Percentiles rank a stretch among this genome's conserved stretches.
phyloP scores from a whole-genome alignment of 2,329 filamentous ascomycete species.

The Fusarium caatingaense region DNA sequence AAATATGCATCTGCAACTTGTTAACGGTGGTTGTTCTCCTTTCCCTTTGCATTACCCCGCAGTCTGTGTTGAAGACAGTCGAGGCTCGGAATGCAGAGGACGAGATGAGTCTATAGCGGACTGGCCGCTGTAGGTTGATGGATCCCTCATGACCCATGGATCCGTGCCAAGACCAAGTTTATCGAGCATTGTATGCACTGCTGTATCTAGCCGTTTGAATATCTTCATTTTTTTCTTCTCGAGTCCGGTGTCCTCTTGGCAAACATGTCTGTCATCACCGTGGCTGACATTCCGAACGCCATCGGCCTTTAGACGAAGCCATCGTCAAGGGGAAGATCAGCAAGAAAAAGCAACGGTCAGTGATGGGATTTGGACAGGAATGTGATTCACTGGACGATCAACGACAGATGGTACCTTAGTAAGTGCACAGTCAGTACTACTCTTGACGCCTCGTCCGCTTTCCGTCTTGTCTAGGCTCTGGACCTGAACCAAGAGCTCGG shows the following conservation, averaged over 20 bases:
- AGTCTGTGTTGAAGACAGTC: constrained; percentile 3
- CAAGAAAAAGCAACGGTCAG: constrained; percentile 19
- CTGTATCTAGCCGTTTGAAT: background rate
- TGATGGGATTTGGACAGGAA: constrained; percentile 17
- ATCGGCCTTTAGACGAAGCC: constrained; percentile 30
- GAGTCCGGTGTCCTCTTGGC: background rate
- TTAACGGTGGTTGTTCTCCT: background rate
- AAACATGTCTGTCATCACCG: background rate
- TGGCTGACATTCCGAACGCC: constrained; percentile 32
- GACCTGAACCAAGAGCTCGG: constrained; percentile 28
- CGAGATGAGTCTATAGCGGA: constrained; percentile 18
- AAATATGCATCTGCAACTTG: background rate
- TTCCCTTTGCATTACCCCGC: background rate
- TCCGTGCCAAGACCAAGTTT: constrained; percentile 19
- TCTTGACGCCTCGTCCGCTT: constrained; percentile 9
- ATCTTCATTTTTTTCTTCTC: background rate
- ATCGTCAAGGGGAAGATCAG: constrained; percentile 5
- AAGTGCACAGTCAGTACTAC: background rate
- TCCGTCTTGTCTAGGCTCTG: constrained; percentile 17
- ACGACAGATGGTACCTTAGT: constrained; percentile 1
- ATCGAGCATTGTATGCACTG: constrained; percentile 3
- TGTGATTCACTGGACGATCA: constrained; percentile 27
- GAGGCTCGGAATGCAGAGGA: constrained; percentile 27
- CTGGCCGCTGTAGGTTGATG: constrained; percentile 9
- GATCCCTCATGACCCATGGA: background rate